Base-by-base conservation (phyloP, 1,139 yeast genomes). In the Hyphopichia buzzinii region DNA sequence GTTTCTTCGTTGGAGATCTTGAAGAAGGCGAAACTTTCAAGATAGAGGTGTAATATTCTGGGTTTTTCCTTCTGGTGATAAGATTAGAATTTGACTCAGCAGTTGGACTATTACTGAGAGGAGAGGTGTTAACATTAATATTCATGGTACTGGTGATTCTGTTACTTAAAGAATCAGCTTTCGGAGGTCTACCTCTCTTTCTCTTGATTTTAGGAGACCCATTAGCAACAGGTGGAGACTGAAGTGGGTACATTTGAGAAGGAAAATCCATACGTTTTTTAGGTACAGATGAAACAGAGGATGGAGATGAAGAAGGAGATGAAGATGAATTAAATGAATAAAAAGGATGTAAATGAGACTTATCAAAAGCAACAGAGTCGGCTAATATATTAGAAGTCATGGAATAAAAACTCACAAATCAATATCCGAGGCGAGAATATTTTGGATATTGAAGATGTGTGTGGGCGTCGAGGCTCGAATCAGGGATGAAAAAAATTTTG, bases 171-270 rank as follows among this genome's bases (percentile, higher is more conserved):
- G 71, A 64, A 26, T 62, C 54, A 2, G 72, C 63, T 53, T 71
- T 71, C 22, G 77, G 76, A 5, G 77, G 77, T 50, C 77, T 58
- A 13, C 77, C 77, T 48, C 77, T 54, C 47, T 67, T 71, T 39
- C 67, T 57, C 43, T 65, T 66, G 26, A 57, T 51, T 4, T 66
- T 60, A 3, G 64, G 52, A 6, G 37, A 31, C 8, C 6, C 26
- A 3, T 13, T 19, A n/a, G 29, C 11, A 4, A 27, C 17, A 7
- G n/a, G 4, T 5, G 29, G 29, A 13, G 29, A n/a, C 11, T 8
- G 29, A 27, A 27, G 11, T 15, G 27, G 27, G 23, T 7, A 19
- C 23, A 19, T 19, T 19, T 19, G 23, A 10, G 8, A 7, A 10
- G 23, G 23, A 19, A 7, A 19, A 19, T 19, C 23, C 23, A 19